A percentile compares a stretch with the other conserved stretches of the same genome.
phyloP scores from a whole-genome alignment of 2,329 filamentous ascomycete genomes.

The Monosporascus cannonballus region DNA sequence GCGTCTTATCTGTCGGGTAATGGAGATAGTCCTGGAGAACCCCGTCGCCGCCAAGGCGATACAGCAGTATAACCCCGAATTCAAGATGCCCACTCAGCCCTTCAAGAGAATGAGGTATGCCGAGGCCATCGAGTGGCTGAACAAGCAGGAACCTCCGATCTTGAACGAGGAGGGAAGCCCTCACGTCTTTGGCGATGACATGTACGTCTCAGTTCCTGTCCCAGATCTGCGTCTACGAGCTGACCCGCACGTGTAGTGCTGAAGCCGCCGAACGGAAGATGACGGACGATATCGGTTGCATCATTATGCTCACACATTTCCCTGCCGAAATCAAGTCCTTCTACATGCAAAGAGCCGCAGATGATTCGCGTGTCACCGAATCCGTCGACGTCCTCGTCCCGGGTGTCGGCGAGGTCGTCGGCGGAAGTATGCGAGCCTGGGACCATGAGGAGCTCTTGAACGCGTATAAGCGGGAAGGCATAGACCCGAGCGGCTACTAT shows the following conservation, averaged over 20 bases:
- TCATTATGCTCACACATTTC: constrained; percentile 97
- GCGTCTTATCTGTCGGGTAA: constrained; percentile 76
- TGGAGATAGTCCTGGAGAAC: constrained; percentile 71
- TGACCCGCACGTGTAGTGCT: constrained; percentile 36
- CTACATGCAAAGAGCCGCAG: constrained; percentile 89
- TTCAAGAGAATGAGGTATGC: constrained; percentile 94
- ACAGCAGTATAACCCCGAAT: constrained; percentile 85
- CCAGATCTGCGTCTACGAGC: not conserved
- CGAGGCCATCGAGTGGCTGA: constrained; percentile 92
- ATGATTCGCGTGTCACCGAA: constrained; percentile 81
- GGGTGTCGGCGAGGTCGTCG: constrained; percentile 93
- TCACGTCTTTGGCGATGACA: constrained; percentile 93
- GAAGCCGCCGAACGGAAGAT: constrained; percentile 94
- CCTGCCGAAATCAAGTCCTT: constrained; percentile 97
- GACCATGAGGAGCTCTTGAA: constrained; percentile 83
- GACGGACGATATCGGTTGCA: constrained; percentile 93
- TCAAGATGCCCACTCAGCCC: constrained; percentile 73
- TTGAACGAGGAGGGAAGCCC: constrained; percentile 87
- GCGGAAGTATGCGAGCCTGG: constrained; percentile 94
- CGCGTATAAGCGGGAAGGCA: constrained; percentile 81
- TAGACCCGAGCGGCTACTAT: constrained; percentile 82
- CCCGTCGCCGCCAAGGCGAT: constrained; percentile 66
- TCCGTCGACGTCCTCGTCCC: constrained; percentile 84
- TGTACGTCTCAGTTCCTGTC: constrained; percentile 29
- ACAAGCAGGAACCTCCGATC: constrained; percentile 72